Base-by-base conservation (phyloP, 148 eudicot genomes). In the Arbutus unedo region DNA sequence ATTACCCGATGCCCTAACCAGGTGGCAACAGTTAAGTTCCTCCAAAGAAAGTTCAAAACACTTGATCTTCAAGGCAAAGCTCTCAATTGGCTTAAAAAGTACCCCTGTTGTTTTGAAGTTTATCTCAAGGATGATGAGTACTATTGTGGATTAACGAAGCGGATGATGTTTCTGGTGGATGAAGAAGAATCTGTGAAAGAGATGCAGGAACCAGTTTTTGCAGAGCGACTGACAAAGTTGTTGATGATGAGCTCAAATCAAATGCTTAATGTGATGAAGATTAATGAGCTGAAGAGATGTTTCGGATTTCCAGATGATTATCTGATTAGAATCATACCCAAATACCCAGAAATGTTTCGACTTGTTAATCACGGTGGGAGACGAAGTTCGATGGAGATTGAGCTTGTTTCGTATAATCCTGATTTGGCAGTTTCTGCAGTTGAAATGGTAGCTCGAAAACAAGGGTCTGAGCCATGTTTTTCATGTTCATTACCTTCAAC, bases 241-340 rank as follows among this genome's bases (percentile, higher is more conserved):
- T 86, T 95, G 86, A 90, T 95, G 96, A 89, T 95, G 98, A 89
- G 88, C 86, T 79, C 85, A 31, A 93, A 91, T 71, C 92, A 85
- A 57, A 96, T 91, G 85, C 92, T 94, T 48, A 96, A 90, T 85
- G 91, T 96, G 15, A 74, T 84, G 57, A 96, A 96, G 79, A 81
- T 96, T 21, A 89, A 90, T 85, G 98, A 91, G 81, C 82, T 96
- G 84, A 93, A 89, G 88, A 89, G 98, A 77, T 91, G 85, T 85
- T 91, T 91, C 3, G 98, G 98, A 13, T 87, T 96, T 74, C 98
- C 98, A 0, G 98, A 96, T 91, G 98, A 96, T 91, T 94, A 91
- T 86, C 71, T 96, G 84, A 83, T 93, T 57, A 91, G 95, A 85
- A 84, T 93, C n/a, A 88, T 94, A 48, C 93, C 99, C 53, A 94